phyloP scores from a whole-genome alignment of 805 yeast species.

The Cephaloascus albidus region DNA sequence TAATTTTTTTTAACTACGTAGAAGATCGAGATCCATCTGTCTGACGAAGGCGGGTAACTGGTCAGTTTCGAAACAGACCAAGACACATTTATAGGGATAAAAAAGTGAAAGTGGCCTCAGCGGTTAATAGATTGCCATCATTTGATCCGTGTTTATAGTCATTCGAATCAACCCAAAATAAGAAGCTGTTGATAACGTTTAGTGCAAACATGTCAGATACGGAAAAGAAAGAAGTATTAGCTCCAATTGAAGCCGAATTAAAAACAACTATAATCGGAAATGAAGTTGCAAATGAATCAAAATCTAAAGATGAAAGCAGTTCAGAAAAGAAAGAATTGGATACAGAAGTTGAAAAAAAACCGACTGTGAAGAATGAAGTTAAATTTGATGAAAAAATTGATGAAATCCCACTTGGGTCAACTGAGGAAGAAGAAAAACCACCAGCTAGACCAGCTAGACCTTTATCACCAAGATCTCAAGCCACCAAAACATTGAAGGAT shows the following conservation, averaged over 20 bases:
- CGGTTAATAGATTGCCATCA: no score
- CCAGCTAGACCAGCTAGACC: constrained; percentile 48
- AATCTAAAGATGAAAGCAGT: neutral
- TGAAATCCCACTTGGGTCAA: constrained; percentile 1
- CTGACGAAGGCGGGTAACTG: neutral
- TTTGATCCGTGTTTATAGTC: no score
- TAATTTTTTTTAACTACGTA: neutral
- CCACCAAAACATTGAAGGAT: constrained; percentile 56
- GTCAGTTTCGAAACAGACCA: no score
- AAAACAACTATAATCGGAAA: neutral
- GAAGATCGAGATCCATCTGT: neutral
- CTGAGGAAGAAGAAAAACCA: constrained; percentile 8
- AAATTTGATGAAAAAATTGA: neutral
- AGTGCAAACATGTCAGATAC: no score
- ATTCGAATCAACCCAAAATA: no score
- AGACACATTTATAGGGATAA: neutral
- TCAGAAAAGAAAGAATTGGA: neutral
- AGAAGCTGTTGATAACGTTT: neutral
- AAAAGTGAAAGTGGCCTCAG: neutral
- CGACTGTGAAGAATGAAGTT: neutral
- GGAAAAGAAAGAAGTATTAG: no score
- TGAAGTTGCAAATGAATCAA: neutral
- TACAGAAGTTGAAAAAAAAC: neutral
- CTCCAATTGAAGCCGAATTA: neutral
- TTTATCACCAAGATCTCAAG: constrained; percentile 43